Conservation (phyloP, 441 rosid species). For the Biscutella auriculata region DNA sequence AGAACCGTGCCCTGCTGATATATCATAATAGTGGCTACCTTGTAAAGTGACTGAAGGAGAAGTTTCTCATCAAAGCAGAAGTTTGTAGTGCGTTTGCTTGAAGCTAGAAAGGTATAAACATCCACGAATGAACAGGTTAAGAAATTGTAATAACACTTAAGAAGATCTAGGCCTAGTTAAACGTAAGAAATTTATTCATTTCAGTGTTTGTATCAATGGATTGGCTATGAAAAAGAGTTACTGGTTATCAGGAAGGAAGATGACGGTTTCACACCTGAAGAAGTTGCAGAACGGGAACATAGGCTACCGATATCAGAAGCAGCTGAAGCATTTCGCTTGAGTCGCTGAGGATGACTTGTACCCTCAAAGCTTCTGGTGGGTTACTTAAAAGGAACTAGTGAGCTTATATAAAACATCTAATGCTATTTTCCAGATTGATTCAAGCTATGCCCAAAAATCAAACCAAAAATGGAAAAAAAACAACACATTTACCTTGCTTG, state of each 20-base stretch:
- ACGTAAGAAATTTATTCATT: background rate
- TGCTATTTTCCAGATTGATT: background rate
- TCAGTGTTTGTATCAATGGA: background rate
- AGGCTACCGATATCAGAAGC: conserved; percentile 61
- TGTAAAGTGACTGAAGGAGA: conserved; percentile 75
- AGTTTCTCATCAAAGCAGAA: conserved; percentile 81
- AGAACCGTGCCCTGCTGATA: background rate
- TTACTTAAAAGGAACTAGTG: background rate
- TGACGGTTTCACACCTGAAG: conserved; percentile 27
- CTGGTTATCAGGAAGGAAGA: too few relatives aligned
- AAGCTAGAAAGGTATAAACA: conserved; percentile 27
- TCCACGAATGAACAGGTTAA: background rate
- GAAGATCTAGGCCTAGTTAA: background rate
- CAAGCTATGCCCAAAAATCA: background rate
- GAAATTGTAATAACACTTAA: background rate
- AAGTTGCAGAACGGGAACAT: conserved; percentile 32
- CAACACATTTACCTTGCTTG: conserved; percentile 41
- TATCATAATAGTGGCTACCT: conserved; percentile 30
- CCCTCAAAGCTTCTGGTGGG: conserved; percentile 41
- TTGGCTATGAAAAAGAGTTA: too few relatives aligned
- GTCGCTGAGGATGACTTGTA: conserved; percentile 30
- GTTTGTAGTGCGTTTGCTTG: conserved; percentile 41
- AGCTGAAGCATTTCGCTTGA: conserved; percentile 56
- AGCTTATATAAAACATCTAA: background rate
- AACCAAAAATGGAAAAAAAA: background rate